Evolutionary conservation across 2,329 filamentous ascomycete genomes (phyloP), one percentile per base, ranked within the genome.

Genomic region (Trichoderma polysporum): DNA sequence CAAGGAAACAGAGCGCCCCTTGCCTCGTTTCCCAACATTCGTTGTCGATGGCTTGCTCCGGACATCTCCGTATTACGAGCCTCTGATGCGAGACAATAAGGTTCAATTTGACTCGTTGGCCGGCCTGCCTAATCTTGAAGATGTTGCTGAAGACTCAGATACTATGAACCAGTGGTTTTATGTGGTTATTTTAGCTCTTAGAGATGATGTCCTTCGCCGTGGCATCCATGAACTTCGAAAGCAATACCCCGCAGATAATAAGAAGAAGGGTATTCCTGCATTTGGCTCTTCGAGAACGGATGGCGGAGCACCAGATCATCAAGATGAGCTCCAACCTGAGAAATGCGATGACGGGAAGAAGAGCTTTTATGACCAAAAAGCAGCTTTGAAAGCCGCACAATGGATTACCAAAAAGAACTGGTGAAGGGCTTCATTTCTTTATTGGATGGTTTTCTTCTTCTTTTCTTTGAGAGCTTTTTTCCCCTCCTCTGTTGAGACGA

Each of bases 81-180:
- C 68, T 3, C 10, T 75, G 2, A 63, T 77, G 1, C 66, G 76
- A 4, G 69, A 78, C 59, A 62, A 69, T 7, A 79, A 78, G 57
- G 3, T 63, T 0, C 68, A 73, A 12, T n/a, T 37, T 0, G 78
- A 80, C 39, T 77, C 74, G 0, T 27, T 79, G 1, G 73, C 74
- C 25, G 67, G 68, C 0, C 71, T 79, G 0, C 77, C 76, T 1
- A 68, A 63, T 1, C 68, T 79, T 9, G 41, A 59, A 1, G 52
- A 72, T 1, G 45, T 78, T 3, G 41, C 53, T 4, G n/a, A 31
- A 29, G 41, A 33, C 25, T 25, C 7, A 12, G 15, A 13, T 4
- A 50, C 25, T 4, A 63, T 19, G 13, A 4, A 15, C 8, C 25
- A 27, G 15, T 63, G 60, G 49, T 4, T n/a, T n/a, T 31, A 35